Percentiles rank a stretch among this genome's conserved stretches.
These are phyloP conservation scores for Yarrowia divulgata DNA, from an alignment of 805 yeast species.

Conservation along the genomic window DNA sequence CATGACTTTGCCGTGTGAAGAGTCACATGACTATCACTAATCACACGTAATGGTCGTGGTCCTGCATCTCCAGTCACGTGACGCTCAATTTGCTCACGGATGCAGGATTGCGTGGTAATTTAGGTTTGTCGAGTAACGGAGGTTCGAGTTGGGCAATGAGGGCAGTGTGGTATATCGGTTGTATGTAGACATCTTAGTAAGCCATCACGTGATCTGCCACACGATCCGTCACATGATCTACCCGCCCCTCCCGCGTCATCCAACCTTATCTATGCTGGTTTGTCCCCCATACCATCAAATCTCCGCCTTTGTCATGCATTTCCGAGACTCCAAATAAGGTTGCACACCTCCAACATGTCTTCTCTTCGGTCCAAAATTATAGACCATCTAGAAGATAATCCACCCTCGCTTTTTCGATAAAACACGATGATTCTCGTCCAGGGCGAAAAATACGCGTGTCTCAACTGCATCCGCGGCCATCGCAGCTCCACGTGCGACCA, in stretches of 20 bases:
- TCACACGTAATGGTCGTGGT: background rate
- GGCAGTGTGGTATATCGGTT: too few species aligned
- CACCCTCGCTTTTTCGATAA: background rate
- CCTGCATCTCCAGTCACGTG: background rate
- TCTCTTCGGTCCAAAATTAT: background rate
- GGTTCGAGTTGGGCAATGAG: background rate
- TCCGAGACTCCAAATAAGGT: background rate
- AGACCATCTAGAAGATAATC: too few species aligned
- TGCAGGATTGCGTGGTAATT: background rate
- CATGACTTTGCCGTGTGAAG: background rate
- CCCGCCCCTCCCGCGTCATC: background rate
- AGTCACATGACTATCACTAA: background rate
- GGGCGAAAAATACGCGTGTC: conserved; percentile 75
- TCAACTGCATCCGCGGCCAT: conserved; percentile 85
- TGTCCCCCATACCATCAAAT: background rate
- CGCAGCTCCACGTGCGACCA: conserved; percentile 88
- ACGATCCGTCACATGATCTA: too few species aligned
- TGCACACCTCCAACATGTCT: background rate
- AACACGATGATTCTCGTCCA: conserved; percentile 77
- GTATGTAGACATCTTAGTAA: too few species aligned
- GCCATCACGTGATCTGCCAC: too few species aligned
- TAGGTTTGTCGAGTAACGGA: conserved; percentile 2
- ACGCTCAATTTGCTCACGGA: conserved; percentile 18
- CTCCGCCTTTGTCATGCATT: conserved; percentile 26
- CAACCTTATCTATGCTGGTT: conserved; percentile 1